These are phyloP conservation scores for Pleurotus pulmonarius DNA, from an alignment of 768 basidiomycete genomes.

Conservation along the genomic window DNA sequence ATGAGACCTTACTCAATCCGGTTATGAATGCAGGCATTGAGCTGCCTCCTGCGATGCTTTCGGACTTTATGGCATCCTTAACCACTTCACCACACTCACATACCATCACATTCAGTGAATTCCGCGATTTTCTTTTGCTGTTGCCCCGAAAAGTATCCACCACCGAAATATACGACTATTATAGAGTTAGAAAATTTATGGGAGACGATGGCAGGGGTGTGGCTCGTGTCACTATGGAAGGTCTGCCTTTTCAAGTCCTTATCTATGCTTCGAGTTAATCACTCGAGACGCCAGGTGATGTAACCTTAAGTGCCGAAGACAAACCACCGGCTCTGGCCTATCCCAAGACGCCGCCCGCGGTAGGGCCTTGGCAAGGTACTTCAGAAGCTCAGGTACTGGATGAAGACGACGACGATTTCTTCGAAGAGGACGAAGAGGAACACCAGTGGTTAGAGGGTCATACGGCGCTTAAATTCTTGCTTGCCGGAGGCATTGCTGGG, in stretches of 20 bases:
- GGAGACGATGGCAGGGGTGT: slow-evolving; percentile 76
- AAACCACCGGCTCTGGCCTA: slow-evolving; percentile 38
- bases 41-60: slow-evolving; percentile 62
- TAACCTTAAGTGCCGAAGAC: slow-evolving; percentile 74
- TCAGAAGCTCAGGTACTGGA: slow-evolving; percentile 37
- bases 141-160: slow-evolving; percentile 79
- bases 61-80: slow-evolving; percentile 79
- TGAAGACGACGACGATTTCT: slow-evolving; percentile 40
- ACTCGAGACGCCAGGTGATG: slow-evolving; percentile 53
- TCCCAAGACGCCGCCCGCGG: background rate
- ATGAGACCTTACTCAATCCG: slow-evolving; percentile 10
- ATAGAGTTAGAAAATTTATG: slow-evolving; percentile 63
- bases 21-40: slow-evolving; percentile 54
- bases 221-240: slow-evolving; percentile 87
- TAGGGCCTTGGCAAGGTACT: background rate
- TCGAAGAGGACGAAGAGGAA: slow-evolving; percentile 59
- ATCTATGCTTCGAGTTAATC: slow-evolving; percentile 3
- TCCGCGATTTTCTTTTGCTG: slow-evolving; percentile 86
- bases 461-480: slow-evolving; percentile 82
- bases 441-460: slow-evolving; percentile 61
- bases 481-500: slow-evolving; percentile 93
- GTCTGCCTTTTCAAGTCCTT: slow-evolving; percentile 31
- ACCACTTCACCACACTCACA: slow-evolving; percentile 68
- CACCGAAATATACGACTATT: slow-evolving; percentile 83
- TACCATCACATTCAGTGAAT: slow-evolving; percentile 75